Base-by-base conservation (phyloP, 352 stramenopile genomes). In the Globisporangium echinulatum region DNA sequence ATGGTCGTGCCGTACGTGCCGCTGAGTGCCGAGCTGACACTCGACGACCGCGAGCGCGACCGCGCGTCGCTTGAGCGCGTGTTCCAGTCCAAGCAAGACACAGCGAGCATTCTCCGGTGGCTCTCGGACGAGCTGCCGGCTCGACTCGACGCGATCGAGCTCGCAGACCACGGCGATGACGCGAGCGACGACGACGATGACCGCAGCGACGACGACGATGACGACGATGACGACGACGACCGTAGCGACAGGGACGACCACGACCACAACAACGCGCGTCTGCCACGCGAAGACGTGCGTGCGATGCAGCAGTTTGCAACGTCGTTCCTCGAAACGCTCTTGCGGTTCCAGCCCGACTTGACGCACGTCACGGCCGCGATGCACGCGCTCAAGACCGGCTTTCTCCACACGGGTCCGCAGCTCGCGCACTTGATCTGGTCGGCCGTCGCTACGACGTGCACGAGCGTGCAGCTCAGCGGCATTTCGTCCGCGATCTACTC, bases 1-100 rank as follows among this genome's bases (percentile, higher is more conserved):
- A 90, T 94, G 69, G 70, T 97, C 2, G 74, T 97, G 38, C 89
- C 89, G 10, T 87, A 89, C 54, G 58, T 96, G 5, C 69, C 78
- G 0, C 69, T 87, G 48, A 85, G 71, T 58, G 60, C 64, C n/a
- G 68, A 75, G 7, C 61, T 89, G 37, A 88, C 80, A 37, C 69
- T 75, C 7, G 69, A 74, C 43, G 79, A 89, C 44, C 80, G 79
- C 25, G 68, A 87, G 39, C 67, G 68, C 1, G 75, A 82, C 36
- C 79, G 81, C 4, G 72, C 82, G 9, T 77, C 80, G 3, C 86
- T 94, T 68, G 84, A 94, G 49, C 61, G 65, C 15, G 79, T 91
- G 0, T 92, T 94, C 58, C 79, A 88, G 54, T 63, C 72, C 3
- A 90, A 90, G 46, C 79, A 90, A 58, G 80, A 91, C 33, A 88